Evolutionary conservation across 169 alveolate species (phyloP).

Genomic region (Ichthyophthirius multifiliis): DNA sequence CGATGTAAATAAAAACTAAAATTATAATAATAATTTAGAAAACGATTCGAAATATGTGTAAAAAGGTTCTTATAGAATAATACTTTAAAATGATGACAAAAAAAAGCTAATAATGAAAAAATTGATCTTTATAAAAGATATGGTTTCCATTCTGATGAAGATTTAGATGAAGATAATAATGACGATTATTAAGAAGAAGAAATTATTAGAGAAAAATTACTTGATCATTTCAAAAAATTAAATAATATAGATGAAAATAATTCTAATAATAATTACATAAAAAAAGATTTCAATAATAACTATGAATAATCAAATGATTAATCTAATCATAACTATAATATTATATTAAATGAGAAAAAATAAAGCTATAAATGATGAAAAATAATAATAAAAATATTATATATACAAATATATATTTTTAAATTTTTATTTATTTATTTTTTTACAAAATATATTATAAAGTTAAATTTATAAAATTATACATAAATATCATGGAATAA

Average conservation of each 20-base stretch:
- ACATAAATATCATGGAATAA: too few relatives aligned
- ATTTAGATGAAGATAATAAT: neutral
- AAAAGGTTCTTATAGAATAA: neutral
- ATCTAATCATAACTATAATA: too few relatives aligned
- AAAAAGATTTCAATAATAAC: neutral
- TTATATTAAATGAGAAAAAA: too few relatives aligned
- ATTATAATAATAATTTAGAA: too few relatives aligned
- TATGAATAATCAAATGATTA: too few relatives aligned
- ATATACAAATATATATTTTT: too few relatives aligned
- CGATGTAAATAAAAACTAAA: too few relatives aligned
- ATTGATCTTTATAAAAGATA: neutral
- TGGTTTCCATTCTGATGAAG: neutral
- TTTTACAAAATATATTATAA: too few relatives aligned
- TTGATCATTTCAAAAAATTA: neutral
- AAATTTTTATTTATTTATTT: too few relatives aligned
- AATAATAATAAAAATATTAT: too few relatives aligned
- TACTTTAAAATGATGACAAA: neutral
- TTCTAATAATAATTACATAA: neutral
- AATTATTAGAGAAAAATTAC: slow-evolving; percentile 8
- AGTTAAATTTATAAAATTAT: too few relatives aligned
- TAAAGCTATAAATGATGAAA: too few relatives aligned
- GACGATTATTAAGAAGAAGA: neutral
- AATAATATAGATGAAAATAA: slow-evolving; percentile 12
- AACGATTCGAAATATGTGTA: neutral
- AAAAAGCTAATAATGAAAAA: neutral